Percentiles rank a stretch among this genome's conserved stretches.
Evolutionary conservation across 2,329 filamentous ascomycete genomes (phyloP).

Genomic region (Diaporthe vaccinii): DNA sequence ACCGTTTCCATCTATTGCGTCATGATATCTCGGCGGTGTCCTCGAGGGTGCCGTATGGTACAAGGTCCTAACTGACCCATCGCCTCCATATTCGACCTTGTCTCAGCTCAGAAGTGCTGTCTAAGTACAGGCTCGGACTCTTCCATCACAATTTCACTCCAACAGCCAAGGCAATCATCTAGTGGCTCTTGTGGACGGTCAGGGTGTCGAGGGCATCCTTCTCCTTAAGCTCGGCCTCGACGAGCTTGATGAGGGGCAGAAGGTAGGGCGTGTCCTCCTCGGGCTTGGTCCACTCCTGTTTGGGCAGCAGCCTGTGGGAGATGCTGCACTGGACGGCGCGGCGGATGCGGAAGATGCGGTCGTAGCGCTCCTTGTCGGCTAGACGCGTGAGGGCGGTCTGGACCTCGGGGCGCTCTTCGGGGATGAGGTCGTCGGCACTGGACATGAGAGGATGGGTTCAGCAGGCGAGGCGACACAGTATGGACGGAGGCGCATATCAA

Average conservation of each 20-base stretch:
- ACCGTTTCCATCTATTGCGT: conserved; percentile 38
- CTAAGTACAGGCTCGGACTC: not conserved
- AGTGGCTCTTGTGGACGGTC: conserved; percentile 64
- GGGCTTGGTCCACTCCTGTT: conserved; percentile 71
- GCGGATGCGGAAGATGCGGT: conserved; percentile 97
- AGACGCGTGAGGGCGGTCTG: conserved; percentile 92
- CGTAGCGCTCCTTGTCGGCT: conserved; percentile 89
- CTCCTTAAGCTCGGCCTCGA: conserved; percentile 64
- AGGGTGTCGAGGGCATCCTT: conserved; percentile 66
- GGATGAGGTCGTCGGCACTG: conserved; percentile 94
- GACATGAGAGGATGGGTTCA: not conserved
- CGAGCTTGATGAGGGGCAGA: conserved; percentile 63
- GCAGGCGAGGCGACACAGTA: not conserved
- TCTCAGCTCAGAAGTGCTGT: not conserved
- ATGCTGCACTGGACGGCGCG: conserved; percentile 86
- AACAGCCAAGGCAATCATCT: conserved; percentile 33
- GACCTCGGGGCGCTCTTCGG: conserved; percentile 90
- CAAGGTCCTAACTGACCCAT: conserved; percentile 25
- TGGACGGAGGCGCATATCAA: not conserved
- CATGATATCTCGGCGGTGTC: conserved; percentile 28
- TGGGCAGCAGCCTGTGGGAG: conserved; percentile 74
- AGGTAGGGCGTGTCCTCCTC: conserved; percentile 71
- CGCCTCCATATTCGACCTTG: not conserved
- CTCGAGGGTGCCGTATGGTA: conserved; percentile 34
- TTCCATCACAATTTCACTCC: not conserved